Evolutionary conservation across 768 basidiomycete genomes (phyloP), one percentile per base, ranked within the genome.

Genomic region (Trametes punicea): DNA sequence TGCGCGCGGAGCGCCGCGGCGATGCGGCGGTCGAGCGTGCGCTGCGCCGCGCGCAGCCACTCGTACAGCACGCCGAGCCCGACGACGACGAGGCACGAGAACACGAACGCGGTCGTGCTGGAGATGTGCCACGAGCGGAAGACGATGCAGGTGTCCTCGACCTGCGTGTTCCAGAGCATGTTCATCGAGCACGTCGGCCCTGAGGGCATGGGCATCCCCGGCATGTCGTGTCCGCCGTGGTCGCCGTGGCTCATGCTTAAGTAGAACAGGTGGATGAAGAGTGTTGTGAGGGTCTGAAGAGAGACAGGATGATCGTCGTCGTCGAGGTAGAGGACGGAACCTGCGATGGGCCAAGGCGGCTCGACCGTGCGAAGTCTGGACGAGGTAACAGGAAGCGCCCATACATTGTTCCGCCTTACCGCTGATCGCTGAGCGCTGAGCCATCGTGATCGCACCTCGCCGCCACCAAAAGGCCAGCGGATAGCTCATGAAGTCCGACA

Each of bases 101-200:
- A 59, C 58, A 84, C 59, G 67, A 94, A 90, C 23, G 73, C 69
- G 55, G 74, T 59, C 46, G 68, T 72, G 21, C 84, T 79, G 57
- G 65, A 73, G 63, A 93, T 82, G 73, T 91, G 89, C 88, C 90
- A 93, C 59, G 78, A 76, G 13, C 67, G 73, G 74, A 92, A 91
- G 72, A 93, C 85, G 71, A 92, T 77, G 73, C 90, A 93, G 41
- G 89, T 90, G 72, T 90, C 77, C 68, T 84, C 71, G 63, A 90
- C 80, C 52, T 91, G 81, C 34, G 87, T 87, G 72, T 91, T 91
- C 87, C 89, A 92, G 64, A 93, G 81, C 90, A 93, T 93, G 70
- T 89, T 74, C 84, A 88, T 87, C 7, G 81, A 72, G 68, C 90
- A 93, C 41, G 40, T 76, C 0, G 76, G 70, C 18, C 69, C 71